Percentiles rank a stretch among this genome's conserved stretches.
These are phyloP conservation scores for Neurospora africana DNA, from an alignment of 495 filamentous ascomycete genomes.

Conservation along the genomic window DNA sequence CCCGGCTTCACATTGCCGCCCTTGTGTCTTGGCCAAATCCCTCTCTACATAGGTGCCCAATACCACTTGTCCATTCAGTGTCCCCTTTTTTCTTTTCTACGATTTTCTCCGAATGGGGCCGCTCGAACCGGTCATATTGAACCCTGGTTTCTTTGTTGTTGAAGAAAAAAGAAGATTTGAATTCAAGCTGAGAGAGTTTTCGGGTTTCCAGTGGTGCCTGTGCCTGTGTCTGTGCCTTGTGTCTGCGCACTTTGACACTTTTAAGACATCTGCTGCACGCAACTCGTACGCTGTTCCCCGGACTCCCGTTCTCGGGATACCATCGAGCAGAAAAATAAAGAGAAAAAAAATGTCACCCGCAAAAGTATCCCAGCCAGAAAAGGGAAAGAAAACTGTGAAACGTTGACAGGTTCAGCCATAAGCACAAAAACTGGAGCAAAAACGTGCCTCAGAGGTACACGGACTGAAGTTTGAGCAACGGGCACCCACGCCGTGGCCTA, in stretches of 20 bases:
- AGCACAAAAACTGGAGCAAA: background rate
- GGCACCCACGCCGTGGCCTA: background rate
- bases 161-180: background rate
- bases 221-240: background rate
- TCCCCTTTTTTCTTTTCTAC: background rate
- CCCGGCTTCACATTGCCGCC: background rate
- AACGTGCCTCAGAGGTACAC: background rate
- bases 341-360: background rate
- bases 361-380: background rate
- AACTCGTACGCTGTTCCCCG: background rate
- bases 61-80: background rate
- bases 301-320: background rate
- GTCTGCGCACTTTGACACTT: background rate
- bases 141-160: background rate
- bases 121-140: background rate
- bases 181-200: background rate
- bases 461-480: background rate
- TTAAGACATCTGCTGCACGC: background rate
- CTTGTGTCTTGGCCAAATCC: background rate
- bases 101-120: background rate
- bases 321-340: background rate
- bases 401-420: background rate
- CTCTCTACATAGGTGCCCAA: background rate
- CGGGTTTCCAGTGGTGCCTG: background rate
- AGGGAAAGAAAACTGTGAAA: background rate